Percentiles rank a stretch among this genome's conserved stretches.
These are phyloP conservation scores for Annulohypoxylon truncatum DNA, from an alignment of 2,329 filamentous ascomycete genomes.

Conservation along the genomic window DNA sequence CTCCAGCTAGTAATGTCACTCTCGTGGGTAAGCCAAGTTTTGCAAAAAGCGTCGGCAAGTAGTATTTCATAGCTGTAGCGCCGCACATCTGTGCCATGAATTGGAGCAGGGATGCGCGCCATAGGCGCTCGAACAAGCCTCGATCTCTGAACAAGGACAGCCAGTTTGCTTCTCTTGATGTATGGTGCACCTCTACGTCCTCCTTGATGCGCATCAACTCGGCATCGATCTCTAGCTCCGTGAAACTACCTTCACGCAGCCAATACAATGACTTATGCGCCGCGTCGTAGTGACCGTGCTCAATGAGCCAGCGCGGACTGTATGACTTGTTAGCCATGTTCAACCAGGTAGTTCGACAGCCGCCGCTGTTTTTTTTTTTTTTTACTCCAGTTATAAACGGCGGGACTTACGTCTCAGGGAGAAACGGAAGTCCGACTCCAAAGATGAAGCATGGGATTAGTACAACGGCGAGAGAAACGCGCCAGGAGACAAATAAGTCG, in stretches of 20 bases:
- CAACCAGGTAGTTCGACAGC: too few species aligned
- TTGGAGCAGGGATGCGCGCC: conserved; percentile 67
- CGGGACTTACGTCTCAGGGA: conserved; percentile 64
- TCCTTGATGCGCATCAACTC: conserved; percentile 61
- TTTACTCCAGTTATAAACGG: too few species aligned
- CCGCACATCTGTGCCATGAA: conserved; percentile 72
- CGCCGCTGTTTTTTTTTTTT: too few species aligned
- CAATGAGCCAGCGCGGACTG: conserved; percentile 69
- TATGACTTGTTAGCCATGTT: neutral
- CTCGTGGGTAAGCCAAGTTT: conserved; percentile 62
- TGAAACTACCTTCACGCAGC: conserved; percentile 60
- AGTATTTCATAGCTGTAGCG: conserved; percentile 70
- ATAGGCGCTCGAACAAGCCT: conserved; percentile 63
- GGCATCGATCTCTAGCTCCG: conserved; percentile 52
- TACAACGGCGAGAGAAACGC: conserved; percentile 63
- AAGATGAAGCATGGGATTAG: conserved; percentile 64
- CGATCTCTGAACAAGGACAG: conserved; percentile 62
- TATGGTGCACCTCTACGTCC: conserved; percentile 55
- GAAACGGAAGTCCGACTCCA: conserved; percentile 60
- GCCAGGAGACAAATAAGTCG: conserved; percentile 62
- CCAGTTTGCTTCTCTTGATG: conserved; percentile 53
- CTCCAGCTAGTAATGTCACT: conserved; percentile 63
- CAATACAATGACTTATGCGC: conserved; percentile 60
- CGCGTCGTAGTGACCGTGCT: conserved; percentile 57
- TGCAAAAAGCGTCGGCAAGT: conserved; percentile 65